Percentiles rank a stretch among this genome's conserved stretches.
Evolutionary conservation across 768 basidiomycete genomes (phyloP).

Genomic region (Gymnopilus dilepis): DNA sequence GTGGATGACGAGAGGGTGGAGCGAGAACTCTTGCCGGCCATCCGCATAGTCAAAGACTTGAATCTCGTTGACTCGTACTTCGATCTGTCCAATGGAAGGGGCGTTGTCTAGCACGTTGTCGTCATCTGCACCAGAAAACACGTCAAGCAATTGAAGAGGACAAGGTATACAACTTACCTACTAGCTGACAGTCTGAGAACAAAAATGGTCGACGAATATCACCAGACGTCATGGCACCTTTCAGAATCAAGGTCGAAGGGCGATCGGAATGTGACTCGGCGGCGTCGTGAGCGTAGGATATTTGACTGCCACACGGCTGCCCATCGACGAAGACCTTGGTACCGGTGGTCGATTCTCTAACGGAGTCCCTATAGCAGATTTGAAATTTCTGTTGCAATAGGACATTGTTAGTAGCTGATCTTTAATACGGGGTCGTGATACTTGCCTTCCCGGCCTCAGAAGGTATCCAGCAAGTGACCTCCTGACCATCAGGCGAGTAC

Average conservation of each 20-base stretch:
- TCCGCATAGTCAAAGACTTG: neutral
- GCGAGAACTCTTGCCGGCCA: neutral
- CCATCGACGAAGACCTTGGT: constrained; percentile 15
- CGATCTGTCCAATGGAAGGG: constrained; percentile 18
- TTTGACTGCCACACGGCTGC: neutral
- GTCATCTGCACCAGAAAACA: constrained; percentile 11
- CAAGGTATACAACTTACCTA: constrained; percentile 4
- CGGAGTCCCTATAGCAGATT: constrained; percentile 12
- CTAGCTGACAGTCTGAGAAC: constrained; percentile 19
- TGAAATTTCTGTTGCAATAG: constrained; percentile 6
- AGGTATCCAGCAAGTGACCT: constrained; percentile 35
- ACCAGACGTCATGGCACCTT: constrained; percentile 5
- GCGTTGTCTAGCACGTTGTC: neutral
- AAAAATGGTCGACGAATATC: constrained; percentile 6
- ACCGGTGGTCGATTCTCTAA: neutral
- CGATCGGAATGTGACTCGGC: neutral
- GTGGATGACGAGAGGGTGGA: constrained; percentile 23
- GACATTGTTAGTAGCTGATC: too few relatives aligned
- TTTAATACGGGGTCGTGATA: neutral
- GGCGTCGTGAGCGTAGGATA: neutral
- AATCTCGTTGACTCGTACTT: constrained; percentile 7
- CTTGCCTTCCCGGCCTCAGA: constrained; percentile 26
- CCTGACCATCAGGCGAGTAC: constrained; percentile 20
- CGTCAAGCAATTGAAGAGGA: neutral
- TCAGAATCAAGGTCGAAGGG: constrained; percentile 1